A percentile compares a stretch with the other conserved stretches of the same genome.
phyloP scores from a whole-genome alignment of 805 yeast species.

The Myxozyma sirexii region DNA sequence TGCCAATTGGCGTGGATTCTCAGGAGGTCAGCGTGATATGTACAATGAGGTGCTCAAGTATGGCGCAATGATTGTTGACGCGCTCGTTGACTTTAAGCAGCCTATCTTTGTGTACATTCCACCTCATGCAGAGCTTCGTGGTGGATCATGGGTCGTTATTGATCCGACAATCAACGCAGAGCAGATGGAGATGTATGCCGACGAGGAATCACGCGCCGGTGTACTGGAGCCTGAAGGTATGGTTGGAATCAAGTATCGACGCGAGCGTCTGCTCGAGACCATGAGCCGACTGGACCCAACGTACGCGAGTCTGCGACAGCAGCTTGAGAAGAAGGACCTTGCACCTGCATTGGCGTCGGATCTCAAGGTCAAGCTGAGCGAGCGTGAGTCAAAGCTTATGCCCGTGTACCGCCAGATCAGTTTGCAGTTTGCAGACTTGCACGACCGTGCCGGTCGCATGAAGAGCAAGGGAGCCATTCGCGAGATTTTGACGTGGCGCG shows the following conservation, averaged over 20 bases:
- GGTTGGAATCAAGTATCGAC: slow-evolving; percentile 97
- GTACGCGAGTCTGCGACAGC: slow-evolving; percentile 67
- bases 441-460: slow-evolving; percentile 98
- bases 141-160: slow-evolving; percentile 99
- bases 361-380: slow-evolving; percentile 65
- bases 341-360: slow-evolving; percentile 66
- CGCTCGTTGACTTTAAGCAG: slow-evolving; percentile 91
- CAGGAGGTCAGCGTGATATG: slow-evolving; percentile 99
- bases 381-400: slow-evolving; percentile 75
- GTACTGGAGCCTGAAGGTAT: slow-evolving; percentile 98
- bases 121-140: slow-evolving; percentile 97
- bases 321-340: slow-evolving; percentile 54
- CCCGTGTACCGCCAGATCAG: slow-evolving; percentile 92
- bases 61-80: slow-evolving; percentile 97
- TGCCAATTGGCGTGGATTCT: slow-evolving; percentile 99
- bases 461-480: slow-evolving; percentile 88
- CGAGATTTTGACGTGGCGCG: slow-evolving; percentile 80
- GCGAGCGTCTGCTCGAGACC: slow-evolving; percentile 85
- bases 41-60: slow-evolving; percentile 96
- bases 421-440: slow-evolving; percentile 96
- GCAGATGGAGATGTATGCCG: slow-evolving; percentile 99
- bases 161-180: slow-evolving; percentile 96
- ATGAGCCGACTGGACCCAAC: slow-evolving; percentile 85
- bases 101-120: slow-evolving; percentile 97
- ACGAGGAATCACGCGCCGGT: slow-evolving; percentile 93